Evolutionary conservation across 225 moss, liverwort and hornwort genomes (phyloP).

Genomic region (Bryum argenteum): DNA sequence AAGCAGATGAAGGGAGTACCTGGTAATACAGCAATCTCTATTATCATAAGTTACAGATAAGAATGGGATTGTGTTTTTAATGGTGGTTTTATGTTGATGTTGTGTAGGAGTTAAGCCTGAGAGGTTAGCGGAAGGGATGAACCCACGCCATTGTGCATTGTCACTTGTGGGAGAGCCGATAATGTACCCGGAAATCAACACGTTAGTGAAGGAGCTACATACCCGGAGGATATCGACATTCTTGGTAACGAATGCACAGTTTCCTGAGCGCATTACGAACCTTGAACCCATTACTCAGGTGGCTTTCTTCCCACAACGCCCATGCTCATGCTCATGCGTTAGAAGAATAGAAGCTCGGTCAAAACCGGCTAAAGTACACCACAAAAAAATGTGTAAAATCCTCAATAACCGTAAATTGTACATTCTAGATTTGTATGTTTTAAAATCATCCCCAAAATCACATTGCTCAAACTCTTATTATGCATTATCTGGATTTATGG

Average conservation of each 20-base stretch:
- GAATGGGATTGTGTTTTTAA: not conserved
- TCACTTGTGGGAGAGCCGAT: constrained; percentile 97
- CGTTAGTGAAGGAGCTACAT: constrained; percentile 87
- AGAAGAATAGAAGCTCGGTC: too few species aligned
- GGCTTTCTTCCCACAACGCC: too few species aligned
- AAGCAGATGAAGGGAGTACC: constrained; percentile 99
- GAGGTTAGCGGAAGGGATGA: constrained; percentile 92
- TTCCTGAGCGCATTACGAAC: constrained; percentile 78
- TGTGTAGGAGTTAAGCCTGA: constrained; percentile 86
- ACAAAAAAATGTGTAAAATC: too few species aligned
- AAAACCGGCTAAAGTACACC: too few species aligned
- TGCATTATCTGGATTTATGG: too few species aligned
- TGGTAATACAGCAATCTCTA: too few species aligned
- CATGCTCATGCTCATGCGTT: too few species aligned
- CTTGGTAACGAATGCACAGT: constrained; percentile 96
- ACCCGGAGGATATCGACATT: constrained; percentile 82
- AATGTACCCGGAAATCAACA: constrained; percentile 99
- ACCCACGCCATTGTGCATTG: constrained; percentile 93
- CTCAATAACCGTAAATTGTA: too few species aligned
- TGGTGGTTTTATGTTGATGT: not conserved
- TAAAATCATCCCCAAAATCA: too few species aligned
- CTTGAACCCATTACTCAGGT: constrained; percentile 94
- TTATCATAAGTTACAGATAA: not conserved
- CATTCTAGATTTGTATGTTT: too few species aligned
- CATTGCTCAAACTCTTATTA: too few species aligned